Evolutionary conservation across 495 filamentous ascomycete genomes (phyloP).

Genomic region (Podospora conica): DNA sequence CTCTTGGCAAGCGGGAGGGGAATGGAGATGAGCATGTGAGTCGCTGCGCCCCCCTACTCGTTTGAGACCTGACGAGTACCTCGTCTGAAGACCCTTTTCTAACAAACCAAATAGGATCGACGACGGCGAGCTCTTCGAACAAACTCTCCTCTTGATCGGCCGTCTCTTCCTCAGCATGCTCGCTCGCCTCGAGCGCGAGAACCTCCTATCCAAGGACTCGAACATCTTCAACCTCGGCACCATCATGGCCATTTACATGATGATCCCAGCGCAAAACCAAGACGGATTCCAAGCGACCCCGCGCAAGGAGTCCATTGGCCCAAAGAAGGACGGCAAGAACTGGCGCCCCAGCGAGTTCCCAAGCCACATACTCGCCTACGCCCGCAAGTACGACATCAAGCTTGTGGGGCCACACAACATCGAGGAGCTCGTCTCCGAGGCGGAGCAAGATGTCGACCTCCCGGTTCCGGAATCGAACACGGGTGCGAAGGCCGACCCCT

Average conservation of each 20-base stretch:
- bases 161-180: conserved; percentile 35
- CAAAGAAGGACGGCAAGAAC: conserved; percentile 18
- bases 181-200: conserved; percentile 26
- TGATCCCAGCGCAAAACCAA: conserved; percentile 1
- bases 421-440: conserved; percentile 18
- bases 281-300: not conserved
- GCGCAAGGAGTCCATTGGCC: conserved; percentile 10
- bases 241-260: conserved; percentile 32
- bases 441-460: conserved; percentile 16
- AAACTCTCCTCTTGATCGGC: conserved; percentile 22
- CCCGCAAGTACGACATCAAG: conserved; percentile 19
- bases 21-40: conserved; percentile 6
- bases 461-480: conserved; percentile 11
- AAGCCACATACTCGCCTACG: conserved; percentile 19
- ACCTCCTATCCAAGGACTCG: conserved; percentile 22
- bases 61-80: not conserved
- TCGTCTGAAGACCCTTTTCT: not conserved
- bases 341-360: conserved; percentile 15
- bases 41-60: no score
- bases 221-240: conserved; percentile 27
- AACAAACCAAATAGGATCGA: conserved; percentile 20
- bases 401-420: conserved; percentile 25
- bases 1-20: conserved; percentile 9
- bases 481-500: conserved; percentile 16
- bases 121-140: conserved; percentile 19